Conservation (phyloP, 2,329 filamentous ascomycete species). For the Fusarium globosum region DNA sequence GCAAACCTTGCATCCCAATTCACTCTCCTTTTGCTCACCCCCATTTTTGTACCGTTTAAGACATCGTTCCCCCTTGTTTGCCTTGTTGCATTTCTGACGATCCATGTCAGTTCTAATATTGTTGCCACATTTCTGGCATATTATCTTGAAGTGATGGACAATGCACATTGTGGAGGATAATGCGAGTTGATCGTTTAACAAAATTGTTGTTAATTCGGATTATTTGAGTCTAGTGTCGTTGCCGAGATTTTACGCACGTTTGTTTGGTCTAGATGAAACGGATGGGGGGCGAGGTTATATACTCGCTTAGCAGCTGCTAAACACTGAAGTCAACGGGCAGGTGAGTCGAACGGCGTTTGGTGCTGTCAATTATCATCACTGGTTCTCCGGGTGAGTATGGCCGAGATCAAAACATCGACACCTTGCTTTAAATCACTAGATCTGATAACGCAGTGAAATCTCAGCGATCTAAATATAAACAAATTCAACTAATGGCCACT, state of each 20-base stretch:
- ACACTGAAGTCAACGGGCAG: no score
- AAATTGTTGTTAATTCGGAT: fast-evolving
- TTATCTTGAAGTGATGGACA: not conserved
- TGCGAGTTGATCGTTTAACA: fast-evolving
- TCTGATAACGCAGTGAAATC: fast-evolving
- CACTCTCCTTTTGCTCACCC: not conserved
- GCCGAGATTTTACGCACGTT: not conserved
- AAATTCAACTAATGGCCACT: fast-evolving
- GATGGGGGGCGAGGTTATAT: not conserved
- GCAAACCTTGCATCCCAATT: not conserved
- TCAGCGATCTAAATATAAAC: fast-evolving
- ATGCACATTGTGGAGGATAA: not conserved
- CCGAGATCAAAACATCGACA: fast-evolving
- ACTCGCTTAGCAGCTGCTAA: fast-evolving
- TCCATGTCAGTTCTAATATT: not conserved
- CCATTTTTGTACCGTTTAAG: not conserved
- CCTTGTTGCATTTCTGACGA: not conserved
- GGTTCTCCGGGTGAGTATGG: not conserved
- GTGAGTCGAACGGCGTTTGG: no score
- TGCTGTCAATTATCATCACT: no score
- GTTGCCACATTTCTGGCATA: not conserved
- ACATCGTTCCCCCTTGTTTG: not conserved
- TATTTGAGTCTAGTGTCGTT: not conserved
- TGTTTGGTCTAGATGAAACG: not conserved
- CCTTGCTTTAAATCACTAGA: fast-evolving